Evolutionary conservation across 345 rosid genomes (phyloP), one percentile per base, ranked within the genome.

Genomic region (Citrus reticulata): DNA sequence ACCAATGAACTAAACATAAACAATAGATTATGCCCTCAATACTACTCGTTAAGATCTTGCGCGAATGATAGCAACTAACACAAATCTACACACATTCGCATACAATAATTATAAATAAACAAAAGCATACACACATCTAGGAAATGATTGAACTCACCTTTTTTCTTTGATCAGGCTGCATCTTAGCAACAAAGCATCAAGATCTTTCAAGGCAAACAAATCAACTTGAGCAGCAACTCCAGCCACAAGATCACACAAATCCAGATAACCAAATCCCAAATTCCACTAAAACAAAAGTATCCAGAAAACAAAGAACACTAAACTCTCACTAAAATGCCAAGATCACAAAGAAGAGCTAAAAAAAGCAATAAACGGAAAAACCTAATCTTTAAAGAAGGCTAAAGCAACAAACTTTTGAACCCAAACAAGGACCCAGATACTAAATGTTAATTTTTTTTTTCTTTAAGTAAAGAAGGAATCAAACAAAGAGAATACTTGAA

Each of bases 91-190:
- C 25, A 72, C 35, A 77, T 71, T 60, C 57, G 69, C 63, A 62
- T 16, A 27, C 24, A 49, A 46, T 46, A 46, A 46, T 46, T 46
- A 46, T 46, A 13, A 46, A 46, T 13, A 46, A 46, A 13, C 17
- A 24, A 30, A 9, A 1, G 6, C 70, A 39, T 7, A 54, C 27
- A 72, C 3, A 24, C 49, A 64, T 42, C 49, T 62, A 1, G 42
- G 2, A 49, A 20, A 46, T n/a, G 49, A 76, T 19, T 34, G 63
- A 73, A 64, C 7, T 11, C 72, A 92, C 98, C 98, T 93, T 95
- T 85, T 88, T 93, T 75, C 98, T 82, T 71, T 92, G 98, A 89
- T 93, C 98, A 85, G 91, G 84, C 87, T 93, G 97, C 98, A 95
- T 95, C 90, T 91, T 90, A 81, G 80, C 85, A 80, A 82, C 83